Evolutionary conservation across 2,329 filamentous ascomycete genomes (phyloP), one percentile per base, ranked within the genome.

Genomic region (Epichloe gansuensis): DNA sequence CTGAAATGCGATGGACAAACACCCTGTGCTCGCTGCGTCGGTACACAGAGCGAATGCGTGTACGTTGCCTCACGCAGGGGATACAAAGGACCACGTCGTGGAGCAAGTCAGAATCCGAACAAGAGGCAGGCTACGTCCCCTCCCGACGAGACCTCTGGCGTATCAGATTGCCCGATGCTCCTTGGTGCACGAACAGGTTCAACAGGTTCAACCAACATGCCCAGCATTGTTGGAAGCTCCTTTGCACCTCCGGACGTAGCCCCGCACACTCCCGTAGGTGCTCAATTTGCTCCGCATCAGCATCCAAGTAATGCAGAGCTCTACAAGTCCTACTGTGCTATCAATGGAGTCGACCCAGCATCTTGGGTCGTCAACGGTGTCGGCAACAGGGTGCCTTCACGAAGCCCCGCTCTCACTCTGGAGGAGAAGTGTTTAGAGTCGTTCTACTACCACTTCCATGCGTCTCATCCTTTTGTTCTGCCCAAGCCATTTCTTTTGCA

Each of bases 61-160:
- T 89, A 88, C 63, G 79, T 87, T 47, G 81, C 84, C 44, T 89
- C 85, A 40, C 81, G 85, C 43, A 78, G 86, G 55, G 86, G 86
- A 34, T 87, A 86, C 70, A 87, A 85, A 66, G 83, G 84, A 13
- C 63, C 67, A 56, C 58, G 68, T 56, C 56, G 68, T 69, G 65
- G 60, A 17, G 57, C 63, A n/a, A 58, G 65, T 6, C 66, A 65
- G 53, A 77, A 72, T 58, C 69, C 71, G 9, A 73, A 73, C 61
- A 79, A 77, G 63, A 71, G 72, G 17, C 73, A 74, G 60, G 69
- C 73, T 23, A 73, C 73, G 21, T 72, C 75, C 31, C 62, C 66
- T 13, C 58, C 62, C 13, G 50, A 59, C 23, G 34, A 57, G 41
- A 52, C 52, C 41, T 13, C 54, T 23, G 46, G 50, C 25, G 54